Evolutionary conservation across 306 rosid genomes (phyloP).

Genomic region (Vachellia collinsii): DNA sequence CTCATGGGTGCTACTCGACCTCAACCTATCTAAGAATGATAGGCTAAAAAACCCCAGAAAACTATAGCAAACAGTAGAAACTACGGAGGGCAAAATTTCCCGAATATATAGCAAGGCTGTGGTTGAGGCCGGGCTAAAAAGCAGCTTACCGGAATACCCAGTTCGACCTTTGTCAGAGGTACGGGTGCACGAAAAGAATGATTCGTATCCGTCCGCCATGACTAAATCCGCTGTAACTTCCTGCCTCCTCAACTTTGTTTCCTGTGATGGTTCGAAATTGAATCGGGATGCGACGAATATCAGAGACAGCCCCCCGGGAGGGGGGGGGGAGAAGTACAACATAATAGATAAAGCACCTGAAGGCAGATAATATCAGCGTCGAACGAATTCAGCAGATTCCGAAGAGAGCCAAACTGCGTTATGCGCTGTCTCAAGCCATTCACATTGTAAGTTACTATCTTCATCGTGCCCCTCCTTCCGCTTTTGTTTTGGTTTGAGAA

Average conservation of each 20-base stretch:
- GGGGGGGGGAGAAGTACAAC: neutral
- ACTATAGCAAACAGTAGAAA: neutral
- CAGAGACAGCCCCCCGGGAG: neutral
- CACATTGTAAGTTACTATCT: slow-evolving; percentile 91
- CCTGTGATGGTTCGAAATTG: slow-evolving; percentile 43
- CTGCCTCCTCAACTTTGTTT: slow-evolving; percentile 76
- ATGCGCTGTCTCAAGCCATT: slow-evolving; percentile 84
- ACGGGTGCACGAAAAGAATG: slow-evolving; percentile 85
- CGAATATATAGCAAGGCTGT: neutral
- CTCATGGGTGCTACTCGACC: neutral
- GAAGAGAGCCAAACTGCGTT: slow-evolving; percentile 87
- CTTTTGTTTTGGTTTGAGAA: neutral
- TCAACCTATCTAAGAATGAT: neutral
- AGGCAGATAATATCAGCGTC: slow-evolving; percentile 86
- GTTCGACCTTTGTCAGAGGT: slow-evolving; percentile 73
- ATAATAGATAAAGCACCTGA: slow-evolving; percentile 46
- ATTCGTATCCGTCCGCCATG: slow-evolving; percentile 81
- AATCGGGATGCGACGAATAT: neutral
- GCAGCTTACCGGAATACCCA: slow-evolving; percentile 76
- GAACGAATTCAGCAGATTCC: slow-evolving; percentile 76
- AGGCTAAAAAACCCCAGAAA: neutral
- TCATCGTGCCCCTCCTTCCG: slow-evolving; percentile 43
- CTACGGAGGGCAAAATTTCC: neutral
- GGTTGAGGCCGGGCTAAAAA: slow-evolving; percentile 38
- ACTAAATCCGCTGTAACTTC: slow-evolving; percentile 80